Evolutionary conservation across 2,329 filamentous ascomycete genomes (phyloP).

Genomic region (Zasmidium citrigriseum): DNA sequence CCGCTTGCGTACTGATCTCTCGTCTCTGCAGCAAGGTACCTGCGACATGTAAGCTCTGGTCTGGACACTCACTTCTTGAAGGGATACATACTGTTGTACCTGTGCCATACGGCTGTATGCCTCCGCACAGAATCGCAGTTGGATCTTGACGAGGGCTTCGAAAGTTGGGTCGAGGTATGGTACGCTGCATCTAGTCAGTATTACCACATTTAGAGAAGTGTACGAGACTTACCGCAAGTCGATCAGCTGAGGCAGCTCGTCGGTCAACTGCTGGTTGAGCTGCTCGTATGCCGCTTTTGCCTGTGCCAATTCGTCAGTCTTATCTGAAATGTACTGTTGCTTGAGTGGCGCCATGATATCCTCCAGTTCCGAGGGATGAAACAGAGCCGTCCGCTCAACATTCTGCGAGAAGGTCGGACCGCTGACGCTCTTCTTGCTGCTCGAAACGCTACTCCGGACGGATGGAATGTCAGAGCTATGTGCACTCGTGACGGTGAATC

Average conservation of each 20-base stretch:
- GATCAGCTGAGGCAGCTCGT: constrained; percentile 91
- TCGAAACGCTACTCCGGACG: background rate
- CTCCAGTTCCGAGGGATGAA: constrained; percentile 36
- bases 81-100: constrained; percentile 79
- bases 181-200: constrained; percentile 51
- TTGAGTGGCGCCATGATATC: constrained; percentile 34
- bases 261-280: constrained; percentile 92
- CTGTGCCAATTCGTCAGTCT: constrained; percentile 35
- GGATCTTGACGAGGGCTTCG: constrained; percentile 97
- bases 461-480: background rate
- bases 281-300: constrained; percentile 92
- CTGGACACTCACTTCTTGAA: background rate
- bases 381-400: constrained; percentile 21
- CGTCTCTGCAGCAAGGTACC: constrained; percentile 79
- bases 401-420: background rate
- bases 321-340: constrained; percentile 28
- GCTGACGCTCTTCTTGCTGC: background rate
- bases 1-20: constrained; percentile 94
- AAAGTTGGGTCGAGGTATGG: constrained; percentile 97
- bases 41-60: constrained; percentile 9
- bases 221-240: constrained; percentile 65
- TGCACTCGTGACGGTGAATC: background rate
- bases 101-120: constrained; percentile 98
- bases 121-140: constrained; percentile 95
- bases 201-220: background rate